A percentile compares a stretch with the other conserved stretches of the same genome.
Conservation (phyloP, 345 rosid genomes). For the Mangifera indica region DNA sequence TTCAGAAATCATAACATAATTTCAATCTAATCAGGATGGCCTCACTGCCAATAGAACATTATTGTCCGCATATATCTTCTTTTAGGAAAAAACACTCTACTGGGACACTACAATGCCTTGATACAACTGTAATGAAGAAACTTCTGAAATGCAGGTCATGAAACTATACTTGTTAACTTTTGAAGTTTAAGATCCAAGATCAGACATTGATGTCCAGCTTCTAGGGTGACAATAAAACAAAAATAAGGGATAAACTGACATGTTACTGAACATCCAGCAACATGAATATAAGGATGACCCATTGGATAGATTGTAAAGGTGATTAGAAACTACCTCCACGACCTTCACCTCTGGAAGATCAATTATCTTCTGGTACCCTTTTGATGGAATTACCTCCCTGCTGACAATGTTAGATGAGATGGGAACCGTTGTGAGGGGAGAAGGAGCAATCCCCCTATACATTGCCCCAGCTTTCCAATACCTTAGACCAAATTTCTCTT, state of each 20-base stretch:
- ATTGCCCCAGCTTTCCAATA: constrained; percentile 95
- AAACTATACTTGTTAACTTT: background rate
- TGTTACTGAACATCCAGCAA: background rate
- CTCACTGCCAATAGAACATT: background rate
- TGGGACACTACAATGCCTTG: constrained; percentile 1
- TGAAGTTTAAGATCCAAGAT: too few relatives aligned
- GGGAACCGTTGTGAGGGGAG: constrained; percentile 57
- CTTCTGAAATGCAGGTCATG: background rate
- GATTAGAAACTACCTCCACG: constrained; percentile 60
- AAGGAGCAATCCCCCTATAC: constrained; percentile 74
- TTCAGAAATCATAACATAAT: background rate
- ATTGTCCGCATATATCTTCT: background rate
- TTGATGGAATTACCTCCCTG: constrained; percentile 34
- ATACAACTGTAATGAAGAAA: background rate
- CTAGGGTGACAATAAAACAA: background rate
- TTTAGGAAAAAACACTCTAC: background rate
- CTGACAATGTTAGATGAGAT: constrained; percentile 32
- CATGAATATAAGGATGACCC: background rate
- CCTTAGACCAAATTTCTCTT: constrained; percentile 73
- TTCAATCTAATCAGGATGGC: background rate
- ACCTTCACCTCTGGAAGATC: constrained; percentile 50
- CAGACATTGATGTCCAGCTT: background rate
- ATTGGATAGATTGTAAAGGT: constrained; percentile 3
- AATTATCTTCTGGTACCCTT: constrained; percentile 31
- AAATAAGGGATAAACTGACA: background rate